phyloP scores from a whole-genome alignment of 257 asterid genomes.

The Dorcoceras hygrometricum region DNA sequence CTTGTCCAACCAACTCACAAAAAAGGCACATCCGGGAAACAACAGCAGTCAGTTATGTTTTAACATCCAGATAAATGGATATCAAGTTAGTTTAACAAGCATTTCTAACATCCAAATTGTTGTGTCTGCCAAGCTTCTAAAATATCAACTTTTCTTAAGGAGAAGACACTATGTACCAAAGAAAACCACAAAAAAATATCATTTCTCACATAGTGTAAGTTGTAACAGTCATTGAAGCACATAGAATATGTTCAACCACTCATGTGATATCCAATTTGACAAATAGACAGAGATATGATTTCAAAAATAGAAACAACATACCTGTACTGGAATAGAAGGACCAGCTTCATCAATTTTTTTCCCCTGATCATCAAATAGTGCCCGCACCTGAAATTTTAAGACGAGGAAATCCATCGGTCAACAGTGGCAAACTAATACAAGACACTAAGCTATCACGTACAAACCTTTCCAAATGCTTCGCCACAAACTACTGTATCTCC shows the following conservation, averaged over 20 bases:
- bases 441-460: constrained; percentile 31
- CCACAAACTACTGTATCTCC: constrained; percentile 91
- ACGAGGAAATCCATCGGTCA: constrained; percentile 24
- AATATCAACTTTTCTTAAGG: not conserved
- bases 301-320: constrained; percentile 25
- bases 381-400: constrained; percentile 70
- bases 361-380: constrained; percentile 85
- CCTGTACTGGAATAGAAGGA: constrained; percentile 97
- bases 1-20: not conserved
- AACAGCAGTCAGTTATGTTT: no score
- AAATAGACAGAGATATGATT: constrained; percentile 8
- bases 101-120: not conserved
- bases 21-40: no score
- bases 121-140: not conserved
- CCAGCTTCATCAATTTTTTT: constrained; percentile 78
- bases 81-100: not conserved
- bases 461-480: constrained; percentile 97
- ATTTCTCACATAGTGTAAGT: not conserved
- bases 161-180: not conserved
- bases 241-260: not conserved
- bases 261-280: not conserved
- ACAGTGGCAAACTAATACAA: constrained; percentile 18
- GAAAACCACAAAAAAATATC: not conserved
- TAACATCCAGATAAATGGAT: not conserved
- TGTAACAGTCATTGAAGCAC: not conserved